Percentiles rank a stretch among this genome's conserved stretches.
phyloP scores from a whole-genome alignment of 805 yeast genomes.

The Priceomyces medius region DNA sequence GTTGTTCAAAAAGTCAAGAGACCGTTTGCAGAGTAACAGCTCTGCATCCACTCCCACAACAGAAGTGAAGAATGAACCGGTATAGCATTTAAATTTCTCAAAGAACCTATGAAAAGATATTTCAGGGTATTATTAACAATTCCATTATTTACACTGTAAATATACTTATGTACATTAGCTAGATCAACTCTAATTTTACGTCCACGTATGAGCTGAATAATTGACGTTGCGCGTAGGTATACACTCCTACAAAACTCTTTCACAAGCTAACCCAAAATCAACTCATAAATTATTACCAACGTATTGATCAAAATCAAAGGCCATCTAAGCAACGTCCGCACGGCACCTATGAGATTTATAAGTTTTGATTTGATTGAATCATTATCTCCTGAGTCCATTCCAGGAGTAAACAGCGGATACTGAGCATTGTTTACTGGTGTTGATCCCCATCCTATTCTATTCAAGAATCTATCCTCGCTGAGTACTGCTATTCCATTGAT shows the following conservation, averaged over 20 bases:
- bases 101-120: not conserved
- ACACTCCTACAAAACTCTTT: not conserved
- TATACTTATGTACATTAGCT: constrained; percentile 11
- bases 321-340: constrained; percentile 70
- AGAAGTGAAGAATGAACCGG: constrained; percentile 15
- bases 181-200: constrained; percentile 6
- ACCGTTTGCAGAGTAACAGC: constrained; percentile 48
- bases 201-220: not conserved
- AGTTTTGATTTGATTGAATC: constrained; percentile 51
- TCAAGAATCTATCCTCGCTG: constrained; percentile 76
- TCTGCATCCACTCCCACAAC: constrained; percentile 6
- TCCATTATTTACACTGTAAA: constrained; percentile 3
- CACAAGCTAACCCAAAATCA: constrained; percentile 55
- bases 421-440: constrained; percentile 18
- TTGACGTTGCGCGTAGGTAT: not conserved
- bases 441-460: constrained; percentile 49
- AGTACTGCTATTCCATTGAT: constrained; percentile 76
- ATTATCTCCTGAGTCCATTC: constrained; percentile 41
- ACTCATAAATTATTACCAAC: constrained; percentile 66
- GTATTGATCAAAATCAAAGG: constrained; percentile 70
- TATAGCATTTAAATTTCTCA: not conserved
- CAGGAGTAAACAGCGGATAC: constrained; percentile 36
- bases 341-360: constrained; percentile 66
- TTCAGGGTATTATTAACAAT: not conserved
- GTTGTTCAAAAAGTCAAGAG: constrained; percentile 75